Evolutionary conservation across 1,139 yeast genomes (phyloP), one percentile per base, ranked within the genome.

Genomic region (Yamadazyma buinensis): DNA sequence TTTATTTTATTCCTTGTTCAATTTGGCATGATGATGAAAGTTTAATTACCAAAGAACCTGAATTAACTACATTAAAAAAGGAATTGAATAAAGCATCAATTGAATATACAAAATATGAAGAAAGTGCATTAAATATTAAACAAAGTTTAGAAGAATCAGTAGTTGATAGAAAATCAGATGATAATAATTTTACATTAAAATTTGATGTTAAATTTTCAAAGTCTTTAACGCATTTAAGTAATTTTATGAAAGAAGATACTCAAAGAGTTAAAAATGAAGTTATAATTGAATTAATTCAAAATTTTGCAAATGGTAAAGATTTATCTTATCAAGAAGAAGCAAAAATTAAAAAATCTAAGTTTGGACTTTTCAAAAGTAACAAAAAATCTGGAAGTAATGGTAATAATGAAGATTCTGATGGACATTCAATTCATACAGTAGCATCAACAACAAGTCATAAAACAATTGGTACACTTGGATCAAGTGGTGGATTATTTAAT

Each of bases 11-110:
- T 45, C 97, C 97, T 1, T 81, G 95, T 26, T 80, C 90, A 23
- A 84, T 94, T 32, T 94, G 98, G 98, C 97, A 90, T 58, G 98
- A 92, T 52, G 97, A 92, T 57, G 95, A 88, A 44, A 67, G 76
- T 30, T 77, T 92, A 63, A 67, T 80, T 12, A 72, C 77, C 2
- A 72, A 74, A 14, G 80, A 76, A 27, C 73, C 74, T 2, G 92
- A 87, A 47, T 66, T 87, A 44, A 71, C 79, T 13, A 77, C 72
- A 33, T 66, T 92, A 52, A 80, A 84, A 51, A 72, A 74, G 40
- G 64, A 69, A 37, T 66, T 92, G 40, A 74, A 75, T 33, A 55
- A 63, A 30, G 66, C 82, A 5, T 64, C 74, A 31, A 49, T 62
- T 7, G 67, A 62, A 9, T 77, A 77, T 43, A 60, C 67, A 22